Evolutionary conservation across 176 grass and related monocot species (phyloP).

Genomic region (Alloteropsis semialata): DNA sequence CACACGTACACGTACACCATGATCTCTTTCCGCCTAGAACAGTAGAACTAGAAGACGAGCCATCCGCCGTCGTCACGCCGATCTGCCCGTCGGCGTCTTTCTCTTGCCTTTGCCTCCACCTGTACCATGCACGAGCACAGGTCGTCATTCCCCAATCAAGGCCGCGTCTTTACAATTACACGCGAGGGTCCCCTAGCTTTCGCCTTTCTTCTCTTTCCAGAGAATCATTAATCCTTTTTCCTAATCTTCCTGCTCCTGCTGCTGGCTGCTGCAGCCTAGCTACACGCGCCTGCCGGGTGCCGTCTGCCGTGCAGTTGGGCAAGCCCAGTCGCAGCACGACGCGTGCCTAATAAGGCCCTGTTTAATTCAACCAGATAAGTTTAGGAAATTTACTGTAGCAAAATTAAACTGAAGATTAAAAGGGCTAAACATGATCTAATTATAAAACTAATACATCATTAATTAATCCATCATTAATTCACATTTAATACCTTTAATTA

Average conservation of each 20-base stretch:
- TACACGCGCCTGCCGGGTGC: not conserved
- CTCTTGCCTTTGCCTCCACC: not conserved
- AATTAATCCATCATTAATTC: too few species aligned
- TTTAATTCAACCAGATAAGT: too few species aligned
- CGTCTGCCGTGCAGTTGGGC: not conserved
- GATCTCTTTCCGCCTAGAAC: not conserved
- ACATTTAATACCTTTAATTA: too few species aligned
- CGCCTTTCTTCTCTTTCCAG: not conserved
- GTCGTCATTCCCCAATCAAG: not conserved
- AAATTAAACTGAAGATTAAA: too few species aligned
- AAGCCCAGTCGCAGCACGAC: not conserved
- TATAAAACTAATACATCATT: too few species aligned
- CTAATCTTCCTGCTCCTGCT: not conserved
- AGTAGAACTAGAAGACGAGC: too few species aligned
- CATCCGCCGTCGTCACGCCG: not conserved
- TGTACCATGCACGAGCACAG: constrained; percentile 9
- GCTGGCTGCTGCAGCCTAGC: too few species aligned
- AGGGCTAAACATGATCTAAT: too few species aligned
- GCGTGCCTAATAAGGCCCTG: not conserved
- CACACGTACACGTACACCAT: not conserved
- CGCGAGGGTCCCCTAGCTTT: not conserved
- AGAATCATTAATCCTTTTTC: not conserved
- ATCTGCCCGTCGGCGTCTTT: not conserved
- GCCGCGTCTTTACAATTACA: not conserved
- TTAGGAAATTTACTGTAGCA: too few species aligned